Conservation (phyloP, 768 basidiomycete genomes). For the Lepiota venenata region DNA sequence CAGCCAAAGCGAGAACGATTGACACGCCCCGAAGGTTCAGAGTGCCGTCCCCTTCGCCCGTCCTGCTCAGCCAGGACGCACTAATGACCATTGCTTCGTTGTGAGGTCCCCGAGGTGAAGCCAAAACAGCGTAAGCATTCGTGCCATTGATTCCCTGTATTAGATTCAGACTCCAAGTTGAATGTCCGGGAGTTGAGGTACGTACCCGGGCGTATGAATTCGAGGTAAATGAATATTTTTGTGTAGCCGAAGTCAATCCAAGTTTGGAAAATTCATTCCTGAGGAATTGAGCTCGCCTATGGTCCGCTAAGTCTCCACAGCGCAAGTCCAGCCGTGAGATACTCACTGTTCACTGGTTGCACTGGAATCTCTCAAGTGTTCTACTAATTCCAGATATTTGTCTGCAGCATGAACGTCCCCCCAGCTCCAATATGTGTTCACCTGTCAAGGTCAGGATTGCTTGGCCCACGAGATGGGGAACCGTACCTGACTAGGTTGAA, state of each 20-base stretch:
- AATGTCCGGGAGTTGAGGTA: slow-evolving; percentile 5
- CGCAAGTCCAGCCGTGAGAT: background rate
- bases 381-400: slow-evolving; percentile 68
- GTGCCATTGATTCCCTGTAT: slow-evolving; percentile 55
- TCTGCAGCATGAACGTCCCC: slow-evolving; percentile 87
- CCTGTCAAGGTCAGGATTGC: slow-evolving; percentile 41
- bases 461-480: background rate
- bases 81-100: slow-evolving; percentile 90
- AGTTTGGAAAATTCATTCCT: slow-evolving; percentile 64
- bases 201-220: slow-evolving; percentile 41
- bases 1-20: slow-evolving; percentile 80
- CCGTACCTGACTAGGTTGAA: slow-evolving; percentile 85
- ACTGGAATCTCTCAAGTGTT: slow-evolving; percentile 58
- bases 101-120: slow-evolving; percentile 89
- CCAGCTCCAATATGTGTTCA: slow-evolving; percentile 92
- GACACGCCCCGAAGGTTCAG: slow-evolving; percentile 86
- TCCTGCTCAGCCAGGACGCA: slow-evolving; percentile 83
- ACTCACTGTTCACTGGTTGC: slow-evolving; percentile 71
- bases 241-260: slow-evolving; percentile 69
- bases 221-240: slow-evolving; percentile 60
- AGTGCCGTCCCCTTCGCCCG: slow-evolving; percentile 50
- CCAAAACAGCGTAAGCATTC: slow-evolving; percentile 81
- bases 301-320: background rate
- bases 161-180: slow-evolving; percentile 3
- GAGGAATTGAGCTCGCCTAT: slow-evolving; percentile 65